These are phyloP conservation scores for Sisymbrium irio DNA, from an alignment of 345 rosid species.

Conservation along the genomic window DNA sequence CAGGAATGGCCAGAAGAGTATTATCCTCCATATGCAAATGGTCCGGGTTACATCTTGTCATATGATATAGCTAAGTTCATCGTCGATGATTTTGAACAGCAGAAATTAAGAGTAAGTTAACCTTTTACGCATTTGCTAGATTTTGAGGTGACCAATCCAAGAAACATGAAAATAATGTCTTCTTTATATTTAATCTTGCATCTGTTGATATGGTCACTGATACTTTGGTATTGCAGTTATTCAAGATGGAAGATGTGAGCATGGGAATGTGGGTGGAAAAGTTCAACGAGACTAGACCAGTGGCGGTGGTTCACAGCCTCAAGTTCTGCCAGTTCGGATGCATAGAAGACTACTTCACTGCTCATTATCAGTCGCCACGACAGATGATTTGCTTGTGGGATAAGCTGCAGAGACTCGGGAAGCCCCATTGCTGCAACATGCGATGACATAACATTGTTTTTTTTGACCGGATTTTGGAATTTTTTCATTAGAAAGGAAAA, in stretches of 20 bases:
- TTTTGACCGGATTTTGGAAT: not conserved
- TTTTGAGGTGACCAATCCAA: not conserved
- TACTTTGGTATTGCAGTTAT: slow-evolving; percentile 53
- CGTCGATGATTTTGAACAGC: slow-evolving; percentile 71
- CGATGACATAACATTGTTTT: slow-evolving; percentile 45
- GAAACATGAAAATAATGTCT: not conserved
- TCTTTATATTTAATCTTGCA: not conserved
- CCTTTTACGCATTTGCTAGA: not conserved
- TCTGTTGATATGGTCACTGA: not conserved
- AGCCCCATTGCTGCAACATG: slow-evolving; percentile 88
- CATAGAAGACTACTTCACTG: slow-evolving; percentile 79
- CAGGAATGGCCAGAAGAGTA: slow-evolving; percentile 99
- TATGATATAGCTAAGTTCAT: slow-evolving; percentile 74
- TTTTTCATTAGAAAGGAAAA: slow-evolving; percentile 1
- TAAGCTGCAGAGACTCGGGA: slow-evolving; percentile 54
- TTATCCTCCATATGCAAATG: slow-evolving; percentile 95
- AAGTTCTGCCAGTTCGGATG: slow-evolving; percentile 95
- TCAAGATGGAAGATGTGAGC: slow-evolving; percentile 99
- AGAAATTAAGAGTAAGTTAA: slow-evolving; percentile 63
- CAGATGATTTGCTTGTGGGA: slow-evolving; percentile 96
- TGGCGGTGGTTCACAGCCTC: slow-evolving; percentile 73
- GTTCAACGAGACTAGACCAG: slow-evolving; percentile 74
- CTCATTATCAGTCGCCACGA: slow-evolving; percentile 94
- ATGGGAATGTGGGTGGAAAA: slow-evolving; percentile 99
- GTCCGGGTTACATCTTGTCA: slow-evolving; percentile 90